Evolutionary conservation across 2,329 filamentous ascomycete species (phyloP).

Genomic region (Samsoniella hepiali): DNA sequence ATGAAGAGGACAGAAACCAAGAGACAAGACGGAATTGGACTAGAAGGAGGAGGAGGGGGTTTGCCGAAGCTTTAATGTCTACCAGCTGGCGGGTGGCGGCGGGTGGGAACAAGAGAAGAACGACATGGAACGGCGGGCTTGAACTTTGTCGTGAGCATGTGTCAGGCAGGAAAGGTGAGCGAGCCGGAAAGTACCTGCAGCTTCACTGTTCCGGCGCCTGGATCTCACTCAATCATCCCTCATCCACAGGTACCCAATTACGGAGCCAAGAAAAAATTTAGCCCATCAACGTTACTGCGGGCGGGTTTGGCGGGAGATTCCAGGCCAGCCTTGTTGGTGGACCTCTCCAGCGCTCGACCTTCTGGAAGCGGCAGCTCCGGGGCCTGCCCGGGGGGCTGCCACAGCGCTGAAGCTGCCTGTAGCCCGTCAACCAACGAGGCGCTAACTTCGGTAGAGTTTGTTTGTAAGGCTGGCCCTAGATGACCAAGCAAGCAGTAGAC

Average conservation of each 20-base stretch:
- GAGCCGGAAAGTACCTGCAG: too few species aligned
- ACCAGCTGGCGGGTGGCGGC: neutral
- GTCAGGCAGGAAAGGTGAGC: too few species aligned
- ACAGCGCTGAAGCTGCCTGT: neutral
- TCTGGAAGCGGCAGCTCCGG: neutral
- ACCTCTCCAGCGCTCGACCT: neutral
- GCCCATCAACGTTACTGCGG: too few species aligned
- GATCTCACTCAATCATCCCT: too few species aligned
- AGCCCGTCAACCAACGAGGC: neutral
- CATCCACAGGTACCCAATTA: too few species aligned
- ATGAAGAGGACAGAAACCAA: neutral
- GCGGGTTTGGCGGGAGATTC: too few species aligned
- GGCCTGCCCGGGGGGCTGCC: neutral
- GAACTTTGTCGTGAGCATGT: too few species aligned
- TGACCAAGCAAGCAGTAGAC: neutral
- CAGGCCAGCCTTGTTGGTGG: too few species aligned
- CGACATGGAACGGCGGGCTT: too few species aligned
- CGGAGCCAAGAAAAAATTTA: too few species aligned
- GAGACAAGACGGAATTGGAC: neutral
- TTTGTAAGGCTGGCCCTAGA: neutral
- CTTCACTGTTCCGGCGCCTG: too few species aligned
- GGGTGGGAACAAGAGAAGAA: neutral
- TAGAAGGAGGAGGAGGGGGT: neutral
- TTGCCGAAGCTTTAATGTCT: neutral
- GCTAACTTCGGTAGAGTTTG: neutral